phyloP scores from a whole-genome alignment of 208 protist genomes.

The Acanthamoeba rhysodes region DNA sequence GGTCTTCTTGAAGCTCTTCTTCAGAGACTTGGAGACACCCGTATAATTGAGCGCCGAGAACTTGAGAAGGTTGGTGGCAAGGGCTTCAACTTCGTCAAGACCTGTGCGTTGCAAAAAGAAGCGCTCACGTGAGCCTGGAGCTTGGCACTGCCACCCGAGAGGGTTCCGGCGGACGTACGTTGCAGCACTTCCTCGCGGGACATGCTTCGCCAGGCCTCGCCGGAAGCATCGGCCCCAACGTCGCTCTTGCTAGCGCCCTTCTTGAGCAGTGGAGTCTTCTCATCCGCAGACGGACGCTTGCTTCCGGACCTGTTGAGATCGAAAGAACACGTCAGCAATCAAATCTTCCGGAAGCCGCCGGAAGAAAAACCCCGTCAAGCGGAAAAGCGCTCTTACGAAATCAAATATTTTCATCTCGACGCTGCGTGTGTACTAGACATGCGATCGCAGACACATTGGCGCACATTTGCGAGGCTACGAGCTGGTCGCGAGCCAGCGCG shows the following conservation, averaged over 20 bases:
- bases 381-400: too few species aligned
- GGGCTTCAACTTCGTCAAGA: not conserved
- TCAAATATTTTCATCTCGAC: too few species aligned
- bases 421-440: not conserved
- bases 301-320: not conserved
- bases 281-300: not conserved
- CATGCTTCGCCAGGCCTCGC: not conserved
- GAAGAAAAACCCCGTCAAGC: too few species aligned
- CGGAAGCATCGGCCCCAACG: not conserved
- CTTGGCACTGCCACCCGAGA: too few species aligned
- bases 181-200: not conserved
- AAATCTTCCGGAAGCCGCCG: not conserved
- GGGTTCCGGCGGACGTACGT: not conserved
- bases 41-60: conserved; percentile 70
- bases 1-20: conserved; percentile 74
- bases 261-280: conserved; percentile 9
- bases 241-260: not conserved
- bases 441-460: not conserved
- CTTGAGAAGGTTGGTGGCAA: conserved; percentile 66
- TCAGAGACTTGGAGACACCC: conserved; percentile 48
- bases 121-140: too few species aligned
- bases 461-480: not conserved
- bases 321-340: not conserved
- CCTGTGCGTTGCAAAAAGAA: not conserved
- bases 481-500: too few species aligned